Base-by-base conservation (phyloP, 257 asterid genomes). In the Knoxia roxburghii region DNA sequence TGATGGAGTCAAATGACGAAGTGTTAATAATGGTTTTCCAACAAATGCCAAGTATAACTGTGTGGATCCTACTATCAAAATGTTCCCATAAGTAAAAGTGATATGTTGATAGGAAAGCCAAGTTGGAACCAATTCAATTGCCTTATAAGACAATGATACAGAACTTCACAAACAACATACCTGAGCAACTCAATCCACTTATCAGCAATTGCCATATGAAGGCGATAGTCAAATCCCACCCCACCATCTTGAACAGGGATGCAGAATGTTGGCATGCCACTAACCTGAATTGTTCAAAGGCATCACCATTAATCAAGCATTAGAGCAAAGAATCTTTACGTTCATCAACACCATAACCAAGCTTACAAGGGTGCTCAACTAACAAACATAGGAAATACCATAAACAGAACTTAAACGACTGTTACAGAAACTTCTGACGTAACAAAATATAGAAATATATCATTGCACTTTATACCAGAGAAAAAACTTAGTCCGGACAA, bases 131-230 rank as follows among this genome's bases (percentile, higher is more conserved):
- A 61, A 65, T 46, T 46, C 30, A 57, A 76, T 63, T 65, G 52
- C 43, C 0, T 6, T 43, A 12, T 52, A 29, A 65, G 65, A 65
- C 39, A 40, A 83, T 46, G 29, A 64, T 68, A 57, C 68, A 61
- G 55, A 74, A 79, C 59, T 67, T 74, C 64, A 75, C 71, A 70
- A 74, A 48, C 14, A 75, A 73, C 93, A 75, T 88, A 87, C 97
- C 85, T 83, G 80, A 94, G 96, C 66, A 81, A 80, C 75, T 90
- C 96, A 69, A 94, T 88, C 99, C 99, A 94, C 78, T 94, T 90
- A 81, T 94, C 99, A 46, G 99, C 96, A 80, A 94, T 75, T 67
- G 99, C 99, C 99, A 94, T 94, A 65, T 94, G 99, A 65, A 94
- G 86, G 67, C 99, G 96, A 78, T 88, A 94, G 79, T 94, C 97